Conservation (phyloP, 495 filamentous ascomycete genomes). For the Rhypophila decipiens region DNA sequence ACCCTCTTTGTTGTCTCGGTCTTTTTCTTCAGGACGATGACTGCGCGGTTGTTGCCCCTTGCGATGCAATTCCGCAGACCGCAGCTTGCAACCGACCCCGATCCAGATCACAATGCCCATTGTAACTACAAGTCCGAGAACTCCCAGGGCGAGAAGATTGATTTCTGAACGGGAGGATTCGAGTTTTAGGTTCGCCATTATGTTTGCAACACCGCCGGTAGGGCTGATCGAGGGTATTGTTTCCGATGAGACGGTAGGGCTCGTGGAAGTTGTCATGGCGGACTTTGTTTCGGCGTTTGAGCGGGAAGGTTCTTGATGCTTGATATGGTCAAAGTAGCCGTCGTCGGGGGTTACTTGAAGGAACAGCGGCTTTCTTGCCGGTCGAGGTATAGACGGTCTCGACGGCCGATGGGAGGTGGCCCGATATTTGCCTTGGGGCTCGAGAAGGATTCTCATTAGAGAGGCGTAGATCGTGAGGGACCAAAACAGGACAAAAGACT, state of each 20-base stretch:
- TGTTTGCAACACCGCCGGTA: not conserved
- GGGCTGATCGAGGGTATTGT: too few relatives aligned
- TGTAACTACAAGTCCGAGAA: constrained; percentile 7
- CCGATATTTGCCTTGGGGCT: not conserved
- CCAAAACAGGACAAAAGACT: not conserved
- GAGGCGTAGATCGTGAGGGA: not conserved
- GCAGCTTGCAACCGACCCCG: too few relatives aligned
- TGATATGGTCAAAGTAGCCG: too few relatives aligned
- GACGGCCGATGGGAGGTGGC: constrained; percentile 6
- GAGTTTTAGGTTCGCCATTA: not conserved
- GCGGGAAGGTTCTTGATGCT: too few relatives aligned
- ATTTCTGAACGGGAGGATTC: constrained; percentile 12
- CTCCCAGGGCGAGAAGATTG: constrained; percentile 10
- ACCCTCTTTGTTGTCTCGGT: too few relatives aligned
- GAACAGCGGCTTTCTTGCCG: not conserved
- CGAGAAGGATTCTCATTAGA: constrained; percentile 4
- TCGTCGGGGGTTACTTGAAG: too few relatives aligned
- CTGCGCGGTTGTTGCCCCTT: too few relatives aligned
- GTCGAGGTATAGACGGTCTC: not conserved
- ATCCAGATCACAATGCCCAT: constrained; percentile 8
- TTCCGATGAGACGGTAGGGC: too few relatives aligned
- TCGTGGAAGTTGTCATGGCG: too few relatives aligned
- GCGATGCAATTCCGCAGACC: too few relatives aligned
- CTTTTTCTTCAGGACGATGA: too few relatives aligned
- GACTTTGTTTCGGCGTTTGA: too few relatives aligned